Evolutionary conservation across 495 filamentous ascomycete genomes (phyloP), one percentile per base, ranked within the genome.

Genomic region (Aspergillus sclerotiicarbonarius): DNA sequence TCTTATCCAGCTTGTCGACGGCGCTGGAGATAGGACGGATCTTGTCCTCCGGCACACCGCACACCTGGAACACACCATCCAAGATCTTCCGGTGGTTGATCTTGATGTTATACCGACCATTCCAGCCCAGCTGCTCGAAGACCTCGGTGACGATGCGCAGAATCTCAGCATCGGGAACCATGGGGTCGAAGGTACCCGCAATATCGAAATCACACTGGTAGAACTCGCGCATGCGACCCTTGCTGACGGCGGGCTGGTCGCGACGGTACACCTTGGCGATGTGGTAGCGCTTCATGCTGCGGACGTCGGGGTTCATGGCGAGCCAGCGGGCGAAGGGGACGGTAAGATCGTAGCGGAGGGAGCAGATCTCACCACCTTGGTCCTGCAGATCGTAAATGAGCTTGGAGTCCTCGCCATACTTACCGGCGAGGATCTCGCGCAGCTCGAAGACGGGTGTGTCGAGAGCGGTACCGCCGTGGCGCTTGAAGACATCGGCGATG

Each of bases 121-220:
- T 76, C 86, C 83, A 90, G 33, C 87, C 88, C 13, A 98, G 76
- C 58, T 72, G 74, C 63, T 92, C 87, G 60, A 98, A 96, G 13
- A 96, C 87, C 69, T 98, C 92, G 65, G 79, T 86, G 19, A 90
- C 82, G 58, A 96, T 91, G 43, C 87, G 76, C 57, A 98, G 71
- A 53, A 96, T 87, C 76, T 97, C 93, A n/a, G 93, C 90, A 72
- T 97, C 93, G 46, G 93, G 90, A 20, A 97, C 78, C 93, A 98
- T 97, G n/a, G 88, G 70, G 66, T 97, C 93, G 71, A 90, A 95
- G 32, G 76, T 72, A 58, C 92, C 93, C 21, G 93, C 93, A 75
- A 97, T 91, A 71, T 98, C 93, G 68, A 97, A 96, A 73, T 98
- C 93, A 73, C 92, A 96, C 77, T 98, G 93, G 72, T 95, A 96